Percentiles rank a stretch among this genome's conserved stretches.
phyloP scores from a whole-genome alignment of 208 protist genomes.

The Wallacemonas collosoma region DNA sequence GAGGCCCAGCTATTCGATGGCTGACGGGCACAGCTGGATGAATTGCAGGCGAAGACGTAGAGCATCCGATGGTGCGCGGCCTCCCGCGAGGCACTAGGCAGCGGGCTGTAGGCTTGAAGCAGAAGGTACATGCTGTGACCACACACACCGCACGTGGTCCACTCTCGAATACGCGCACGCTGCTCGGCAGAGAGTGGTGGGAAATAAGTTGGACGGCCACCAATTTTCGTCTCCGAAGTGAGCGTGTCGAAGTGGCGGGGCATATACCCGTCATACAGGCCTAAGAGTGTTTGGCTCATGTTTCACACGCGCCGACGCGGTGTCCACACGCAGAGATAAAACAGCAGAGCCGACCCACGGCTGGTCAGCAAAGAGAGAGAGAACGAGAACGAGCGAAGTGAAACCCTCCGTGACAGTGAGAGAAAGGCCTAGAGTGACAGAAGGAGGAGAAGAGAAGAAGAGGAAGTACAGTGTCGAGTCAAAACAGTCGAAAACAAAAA shows the following conservation, averaged over 20 bases:
- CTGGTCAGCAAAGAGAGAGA: neutral
- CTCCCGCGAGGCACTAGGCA: conserved; percentile 29
- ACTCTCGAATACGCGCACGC: conserved; percentile 32
- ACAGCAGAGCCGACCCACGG: too few relatives aligned
- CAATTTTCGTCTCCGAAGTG: conserved; percentile 79
- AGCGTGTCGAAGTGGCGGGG: conserved; percentile 36
- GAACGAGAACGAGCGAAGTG: neutral
- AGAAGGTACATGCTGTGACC: conserved; percentile 70
- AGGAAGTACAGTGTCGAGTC: neutral
- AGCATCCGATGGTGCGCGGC: conserved; percentile 74
- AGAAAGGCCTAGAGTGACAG: neutral
- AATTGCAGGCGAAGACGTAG: conserved; percentile 86
- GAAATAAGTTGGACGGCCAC: conserved; percentile 63
- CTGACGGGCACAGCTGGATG: conserved; percentile 55
- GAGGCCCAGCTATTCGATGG: conserved; percentile 71
- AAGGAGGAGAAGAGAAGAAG: neutral
- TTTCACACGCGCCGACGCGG: too few relatives aligned
- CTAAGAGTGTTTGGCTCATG: conserved; percentile 44
- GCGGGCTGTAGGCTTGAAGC: conserved; percentile 76
- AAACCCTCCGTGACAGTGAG: too few relatives aligned
- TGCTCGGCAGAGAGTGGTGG: conserved; percentile 44
- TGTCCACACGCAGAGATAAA: too few relatives aligned
- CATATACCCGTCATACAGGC: conserved; percentile 87
- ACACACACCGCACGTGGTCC: conserved; percentile 78
- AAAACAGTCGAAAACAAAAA: too few relatives aligned